Conservation (phyloP, 129 eudicot species). For the Silybum marianum region DNA sequence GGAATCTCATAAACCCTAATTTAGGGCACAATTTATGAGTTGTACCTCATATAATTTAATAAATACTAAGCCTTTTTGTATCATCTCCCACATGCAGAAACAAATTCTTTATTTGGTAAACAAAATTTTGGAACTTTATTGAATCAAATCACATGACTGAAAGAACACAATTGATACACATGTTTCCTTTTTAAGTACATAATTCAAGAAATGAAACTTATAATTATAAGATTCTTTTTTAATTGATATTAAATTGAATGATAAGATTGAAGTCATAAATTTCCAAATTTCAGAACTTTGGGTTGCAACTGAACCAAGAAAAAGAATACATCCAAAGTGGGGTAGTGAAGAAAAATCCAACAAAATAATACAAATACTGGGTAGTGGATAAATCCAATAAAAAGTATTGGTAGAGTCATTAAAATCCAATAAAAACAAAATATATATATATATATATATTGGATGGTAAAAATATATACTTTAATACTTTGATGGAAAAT, state of each 20-base stretch:
- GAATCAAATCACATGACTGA: conserved; percentile 34
- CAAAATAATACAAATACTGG: conserved; percentile 1
- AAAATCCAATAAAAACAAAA: conserved; percentile 2
- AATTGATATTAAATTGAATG: background rate
- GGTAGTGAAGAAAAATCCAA: conserved; percentile 6
- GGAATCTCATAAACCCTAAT: conserved; percentile 8
- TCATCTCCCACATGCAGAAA: conserved; percentile 32
- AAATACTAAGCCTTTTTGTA: background rate
- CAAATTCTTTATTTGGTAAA: conserved; percentile 1
- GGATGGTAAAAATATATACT: background rate
- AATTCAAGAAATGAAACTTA: conserved; percentile 17
- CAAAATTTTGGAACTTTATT: conserved; percentile 24
- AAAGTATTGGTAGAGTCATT: background rate
- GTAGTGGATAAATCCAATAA: conserved; percentile 5
- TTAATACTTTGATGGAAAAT: no score
- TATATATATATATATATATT: background rate
- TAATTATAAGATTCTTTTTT: background rate
- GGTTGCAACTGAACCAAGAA: conserved; percentile 8
- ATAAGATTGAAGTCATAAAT: conserved; percentile 14
- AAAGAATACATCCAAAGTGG: conserved; percentile 4
- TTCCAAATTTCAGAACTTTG: conserved; percentile 15
- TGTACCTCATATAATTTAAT: conserved; percentile 5
- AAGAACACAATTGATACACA: conserved; percentile 15
- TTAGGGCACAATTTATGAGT: conserved; percentile 18
- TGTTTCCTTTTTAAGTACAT: conserved; percentile 14